phyloP scores from a whole-genome alignment of 2,329 filamentous ascomycete species.

The Acarospora socialis region DNA sequence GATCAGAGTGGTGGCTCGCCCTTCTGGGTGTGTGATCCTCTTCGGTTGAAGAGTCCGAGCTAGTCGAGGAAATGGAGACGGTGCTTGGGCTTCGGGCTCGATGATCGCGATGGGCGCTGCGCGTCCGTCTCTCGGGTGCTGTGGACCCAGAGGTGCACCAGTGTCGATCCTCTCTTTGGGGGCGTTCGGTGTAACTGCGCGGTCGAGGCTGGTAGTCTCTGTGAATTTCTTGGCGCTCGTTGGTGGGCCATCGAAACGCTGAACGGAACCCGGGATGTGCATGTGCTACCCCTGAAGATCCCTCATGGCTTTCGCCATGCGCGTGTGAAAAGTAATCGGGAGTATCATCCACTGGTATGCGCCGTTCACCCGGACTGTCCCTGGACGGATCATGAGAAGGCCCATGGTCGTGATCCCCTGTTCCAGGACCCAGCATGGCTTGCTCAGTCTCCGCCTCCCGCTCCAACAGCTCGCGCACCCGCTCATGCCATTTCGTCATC shows the following conservation, averaged over 20 bases:
- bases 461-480: conserved; percentile 56
- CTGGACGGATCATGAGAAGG: background rate
- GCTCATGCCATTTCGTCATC: conserved; percentile 77
- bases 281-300: too few species aligned
- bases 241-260: conserved; percentile 10
- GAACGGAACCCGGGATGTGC: too few species aligned
- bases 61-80: conserved; percentile 8
- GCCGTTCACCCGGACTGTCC: too few species aligned
- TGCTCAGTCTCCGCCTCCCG: conserved; percentile 31
- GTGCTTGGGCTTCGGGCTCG: conserved; percentile 7
- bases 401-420: background rate
- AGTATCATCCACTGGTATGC: too few species aligned
- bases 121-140: conserved; percentile 7
- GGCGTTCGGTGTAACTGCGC: too few species aligned
- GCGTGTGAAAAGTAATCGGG: too few species aligned
- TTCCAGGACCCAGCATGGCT: background rate
- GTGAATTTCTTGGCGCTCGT: background rate
- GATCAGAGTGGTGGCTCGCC: conserved; percentile 5
- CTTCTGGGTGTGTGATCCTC: conserved; percentile 9
- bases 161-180: too few species aligned
- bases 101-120: conserved; percentile 2
- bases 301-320: conserved; percentile 5
- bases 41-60: conserved; percentile 2
- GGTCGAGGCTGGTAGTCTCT: too few species aligned
- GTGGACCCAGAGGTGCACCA: conserved; percentile 6